Evolutionary conservation across 2,329 filamentous ascomycete species (phyloP), one percentile per base, ranked within the genome.

Genomic region (Fusarium succisae): DNA sequence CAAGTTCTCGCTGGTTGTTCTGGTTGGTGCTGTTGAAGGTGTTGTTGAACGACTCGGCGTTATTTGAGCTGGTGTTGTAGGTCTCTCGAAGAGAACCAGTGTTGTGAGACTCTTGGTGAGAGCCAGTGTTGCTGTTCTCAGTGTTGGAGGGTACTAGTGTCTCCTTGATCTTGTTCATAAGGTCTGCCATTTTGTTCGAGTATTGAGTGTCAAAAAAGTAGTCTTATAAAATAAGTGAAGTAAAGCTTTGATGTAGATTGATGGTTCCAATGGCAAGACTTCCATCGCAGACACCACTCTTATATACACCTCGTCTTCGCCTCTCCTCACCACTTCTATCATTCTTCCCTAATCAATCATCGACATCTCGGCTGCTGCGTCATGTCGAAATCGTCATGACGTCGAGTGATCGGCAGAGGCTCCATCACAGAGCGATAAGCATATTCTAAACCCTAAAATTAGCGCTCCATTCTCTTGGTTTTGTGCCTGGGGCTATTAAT

Each of bases 111-210:
- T 53, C 50, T 4, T 37, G 50, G 17, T 53, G n/a, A 22, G 64
- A 67, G 1, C n/a, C 41, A n/a, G 24, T 30, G 20, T 44, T 28
- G 4, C n/a, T 48, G 28, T 44, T 48, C 53, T 70, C 63, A 15
- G 55, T 59, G n/a, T 26, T 69, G 7, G 60, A 58, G 6, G 66
- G 69, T 13, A 47, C 48, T 0, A 76, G 50, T 4, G 74, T 76
- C 64, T 76, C 73, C 62, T 76, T 76, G 39, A 76, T 63, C 56
- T 76, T 76, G 45, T 66, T 63, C 32, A 76, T n/a, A 11, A 76
- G 64, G 18, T 75, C 63, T 4, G 68, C 63, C 74, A 76, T 76
- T 47, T 28, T 72, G 45, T 18, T 18, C 5, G 1, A 0, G 9
- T n/a, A 5, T 17, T 22, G 8, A 17, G 15, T 15, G 15, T 63